Evolutionary conservation across 192 early-diverging fungal species (phyloP), one percentile per base, ranked within the genome.

Genomic region (Coemansia sp.): DNA sequence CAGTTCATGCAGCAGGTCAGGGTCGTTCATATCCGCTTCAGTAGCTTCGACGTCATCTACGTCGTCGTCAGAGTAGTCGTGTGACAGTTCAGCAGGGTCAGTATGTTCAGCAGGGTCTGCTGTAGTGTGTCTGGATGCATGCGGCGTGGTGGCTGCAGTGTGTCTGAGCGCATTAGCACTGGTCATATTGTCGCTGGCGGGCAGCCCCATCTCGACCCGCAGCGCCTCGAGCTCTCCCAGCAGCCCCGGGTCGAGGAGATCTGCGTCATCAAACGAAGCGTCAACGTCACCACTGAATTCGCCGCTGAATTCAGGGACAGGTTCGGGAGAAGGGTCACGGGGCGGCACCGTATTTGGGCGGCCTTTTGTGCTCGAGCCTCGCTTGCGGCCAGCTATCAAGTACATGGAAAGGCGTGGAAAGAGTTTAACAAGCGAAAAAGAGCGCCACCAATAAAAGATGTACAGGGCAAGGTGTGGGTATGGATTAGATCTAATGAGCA

Each of bases 11-110:
- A 79, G 51, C 45, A 79, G 64, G 19, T 8, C 29, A 5, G 76
- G 76, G 57, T 79, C 71, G 26, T 69, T 66, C 76, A 79, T 73
- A 52, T 79, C 76, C 22, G 66, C 67, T 38, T 79, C 76, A 3
- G 76, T 79, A 24, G 63, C 64, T 16, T 59, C 56, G 2, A 73
- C 71, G 11, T 43, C 47, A 45, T n/a, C 32, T 7, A 9, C 32
- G 32, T 35, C 7, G 32, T 35, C 32, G 32, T 45, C 41, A 16
- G 14, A 13, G 16, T 4, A 45, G 41, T 13, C 41, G 41, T 45
- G 14, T 45, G 41, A 35, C 32, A 35, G 32, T 10, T 35, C 32
- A 35, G 32, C 32, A 9, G 9, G 32, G 32, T 35, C 32, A 35
- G 32, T 35, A 9, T 35, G 32, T 35, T 35, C 32, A 35, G 32